Base-by-base conservation (phyloP, 2,329 filamentous ascomycete species). In the Stachybotrys chartarum region DNA sequence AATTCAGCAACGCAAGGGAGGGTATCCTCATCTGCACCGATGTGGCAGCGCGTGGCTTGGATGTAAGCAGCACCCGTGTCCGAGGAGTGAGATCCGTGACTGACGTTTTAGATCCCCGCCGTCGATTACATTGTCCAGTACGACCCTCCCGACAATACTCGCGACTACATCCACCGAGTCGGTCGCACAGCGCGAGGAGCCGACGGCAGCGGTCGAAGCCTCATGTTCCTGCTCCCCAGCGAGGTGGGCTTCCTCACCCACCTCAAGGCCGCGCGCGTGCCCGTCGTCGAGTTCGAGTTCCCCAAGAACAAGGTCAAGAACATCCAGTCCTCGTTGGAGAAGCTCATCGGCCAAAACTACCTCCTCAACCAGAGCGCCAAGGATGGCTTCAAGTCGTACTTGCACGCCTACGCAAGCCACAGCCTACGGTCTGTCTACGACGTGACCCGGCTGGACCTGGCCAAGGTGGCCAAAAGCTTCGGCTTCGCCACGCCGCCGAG, bases 101-200 rank as follows among this genome's bases (percentile, higher is more conserved):
- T 61, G 56, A 68, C 52, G 30, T 16, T 10, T 14, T 57, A 87
- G 82, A 97, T 97, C 60, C 93, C 93, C 0, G 87, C 90, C 24
- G 93, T 97, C 48, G 93, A 97, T 75, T 97, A 90, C 86, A 95
- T 97, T 63, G 85, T 97, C 59, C 92, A 97, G 72, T 96, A 95
- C 66, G 94, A 97, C 64, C 93, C 92, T 11, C 91, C 92, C 4
- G 91, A 96, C 78, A 90, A 95, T 69, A 88, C 90, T 24, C 81
- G 88, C 63, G 89, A 94, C 70, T 95, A 97, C 74, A 95, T 96
- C 65, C 94, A 99, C 78, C 89, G 94, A 57, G 94, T 97, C 16
- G 94, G 94, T 63, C 90, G 94, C 65, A 99, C 94, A 4, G 94
- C 94, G 0, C 82, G 94, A 73, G 93, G 92, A 53, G 80, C 85